Base-by-base conservation (phyloP, 192 early-diverging fungal species). In the Borealophlyctis nickersoniae region DNA sequence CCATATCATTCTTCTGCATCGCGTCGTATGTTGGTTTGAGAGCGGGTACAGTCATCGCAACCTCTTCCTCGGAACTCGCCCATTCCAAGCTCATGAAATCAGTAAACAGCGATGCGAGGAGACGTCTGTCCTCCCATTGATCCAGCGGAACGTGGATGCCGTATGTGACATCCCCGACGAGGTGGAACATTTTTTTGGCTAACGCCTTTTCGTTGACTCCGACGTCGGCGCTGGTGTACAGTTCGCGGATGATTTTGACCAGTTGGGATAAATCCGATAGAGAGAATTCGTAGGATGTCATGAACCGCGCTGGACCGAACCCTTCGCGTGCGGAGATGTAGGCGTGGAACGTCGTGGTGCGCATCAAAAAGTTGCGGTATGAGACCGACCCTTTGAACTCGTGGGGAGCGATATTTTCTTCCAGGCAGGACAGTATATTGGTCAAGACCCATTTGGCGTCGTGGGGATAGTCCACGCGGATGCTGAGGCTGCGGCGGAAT, bases 321-420 rank as follows among this genome's bases (percentile, higher is more conserved):
- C 14, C 23, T 26, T 11, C 16, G 22, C 34, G 13, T 35, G 36
- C 36, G 24, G 32, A 29, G 22, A 66, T 51, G 1, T 29, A 13
- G 3, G 57, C 26, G 62, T 63, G 60, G 24, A 63, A 63, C n/a
- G 26, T 35, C 11, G 32, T n/a, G 16, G 63, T 31, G 9, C 63
- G 49, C 11, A 70, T 33, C 27, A 70, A n/a, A 2, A 45, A 4
- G 7, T 24, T 57, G 22, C 60, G 34, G 36, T 70, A 70, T 3
- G 55, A 32, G 2, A 34, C 16, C 1, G 36, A 50, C 11, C n/a
- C 24, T 28, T 63, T 70, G 50, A 70, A 63, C 31, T 70, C 68
- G 32, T 36, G 53, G 1, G 68, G 68, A 23, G 23, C 48, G 48
- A 70, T 23, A 24, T 70, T 52, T 14, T 63, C 68, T 32, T 56